These are phyloP conservation scores for Colletotrichum gigasporum DNA, from an alignment of 2,329 filamentous ascomycete species.

Conservation along the genomic window DNA sequence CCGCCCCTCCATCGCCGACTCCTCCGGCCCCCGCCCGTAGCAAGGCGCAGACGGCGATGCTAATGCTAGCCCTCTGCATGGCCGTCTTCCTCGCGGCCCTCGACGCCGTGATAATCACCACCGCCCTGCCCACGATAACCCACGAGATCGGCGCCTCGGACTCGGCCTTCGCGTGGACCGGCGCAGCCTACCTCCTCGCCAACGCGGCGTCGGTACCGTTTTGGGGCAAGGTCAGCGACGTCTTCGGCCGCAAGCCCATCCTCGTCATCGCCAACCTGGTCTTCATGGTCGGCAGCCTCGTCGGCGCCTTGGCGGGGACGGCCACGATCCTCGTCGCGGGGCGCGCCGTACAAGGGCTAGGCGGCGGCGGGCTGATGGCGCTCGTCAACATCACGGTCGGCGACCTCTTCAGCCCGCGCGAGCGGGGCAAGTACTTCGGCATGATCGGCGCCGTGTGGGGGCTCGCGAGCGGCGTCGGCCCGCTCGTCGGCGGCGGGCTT, in stretches of 20 bases:
- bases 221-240: conserved; percentile 73
- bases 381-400: conserved; percentile 68
- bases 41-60: conserved; percentile 46
- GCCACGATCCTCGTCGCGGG: conserved; percentile 28
- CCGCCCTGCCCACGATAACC: conserved; percentile 73
- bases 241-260: conserved; percentile 67
- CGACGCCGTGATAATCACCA: conserved; percentile 72
- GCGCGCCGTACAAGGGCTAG: conserved; percentile 60
- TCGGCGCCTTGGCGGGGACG: conserved; percentile 56
- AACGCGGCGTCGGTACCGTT: conserved; percentile 73
- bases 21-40: conserved; percentile 44
- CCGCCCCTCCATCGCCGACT: too few species aligned
- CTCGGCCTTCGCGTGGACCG: conserved; percentile 81
- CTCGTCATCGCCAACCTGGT: conserved; percentile 59
- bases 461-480: conserved; percentile 71
- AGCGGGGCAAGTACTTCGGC: conserved; percentile 62
- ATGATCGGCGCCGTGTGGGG: conserved; percentile 69
- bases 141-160: conserved; percentile 69
- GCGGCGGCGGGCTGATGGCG: conserved; percentile 66
- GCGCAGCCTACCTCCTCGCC: conserved; percentile 76
- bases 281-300: conserved; percentile 64
- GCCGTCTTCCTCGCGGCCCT: conserved; percentile 64
- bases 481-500: conserved; percentile 75
- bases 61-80: conserved; percentile 52
- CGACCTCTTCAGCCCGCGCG: conserved; percentile 63